Conservation (phyloP, 2,329 filamentous ascomycete species). For the Fusarium falciforme region DNA sequence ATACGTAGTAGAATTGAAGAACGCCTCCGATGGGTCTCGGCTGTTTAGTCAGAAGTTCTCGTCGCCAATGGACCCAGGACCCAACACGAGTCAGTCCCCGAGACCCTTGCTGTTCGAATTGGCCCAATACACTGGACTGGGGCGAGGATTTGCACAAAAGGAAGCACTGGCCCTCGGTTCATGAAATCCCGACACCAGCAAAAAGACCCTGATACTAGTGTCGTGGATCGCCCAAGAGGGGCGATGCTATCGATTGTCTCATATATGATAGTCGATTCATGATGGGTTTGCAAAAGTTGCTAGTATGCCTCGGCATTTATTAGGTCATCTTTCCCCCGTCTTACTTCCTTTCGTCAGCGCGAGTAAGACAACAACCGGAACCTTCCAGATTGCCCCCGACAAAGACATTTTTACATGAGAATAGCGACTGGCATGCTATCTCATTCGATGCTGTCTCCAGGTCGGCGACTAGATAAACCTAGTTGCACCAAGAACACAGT, state of each 20-base stretch:
- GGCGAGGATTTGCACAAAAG: neutral
- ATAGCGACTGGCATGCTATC: neutral
- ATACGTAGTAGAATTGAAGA: neutral
- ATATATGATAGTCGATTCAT: neutral
- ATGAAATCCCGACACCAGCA: neutral
- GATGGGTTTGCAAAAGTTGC: neutral
- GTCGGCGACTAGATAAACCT: neutral
- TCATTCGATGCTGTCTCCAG: neutral
- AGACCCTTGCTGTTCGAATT: neutral
- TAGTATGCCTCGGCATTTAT: neutral
- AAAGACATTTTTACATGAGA: neutral
- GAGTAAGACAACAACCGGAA: neutral
- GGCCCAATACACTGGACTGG: neutral
- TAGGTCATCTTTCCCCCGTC: neutral
- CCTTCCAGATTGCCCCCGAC: neutral
- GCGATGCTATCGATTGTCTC: neutral
- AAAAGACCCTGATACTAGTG: slow-evolving; percentile 3
- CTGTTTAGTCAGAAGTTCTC: neutral
- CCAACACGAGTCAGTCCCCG: neutral
- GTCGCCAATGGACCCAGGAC: neutral
- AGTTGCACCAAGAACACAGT: neutral
- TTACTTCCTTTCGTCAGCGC: neutral
- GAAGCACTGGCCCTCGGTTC: neutral
- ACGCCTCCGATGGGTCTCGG: neutral
- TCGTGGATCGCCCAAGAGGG: neutral